Base-by-base conservation (phyloP, 495 filamentous ascomycete species). In the Penicillium antarcticum region DNA sequence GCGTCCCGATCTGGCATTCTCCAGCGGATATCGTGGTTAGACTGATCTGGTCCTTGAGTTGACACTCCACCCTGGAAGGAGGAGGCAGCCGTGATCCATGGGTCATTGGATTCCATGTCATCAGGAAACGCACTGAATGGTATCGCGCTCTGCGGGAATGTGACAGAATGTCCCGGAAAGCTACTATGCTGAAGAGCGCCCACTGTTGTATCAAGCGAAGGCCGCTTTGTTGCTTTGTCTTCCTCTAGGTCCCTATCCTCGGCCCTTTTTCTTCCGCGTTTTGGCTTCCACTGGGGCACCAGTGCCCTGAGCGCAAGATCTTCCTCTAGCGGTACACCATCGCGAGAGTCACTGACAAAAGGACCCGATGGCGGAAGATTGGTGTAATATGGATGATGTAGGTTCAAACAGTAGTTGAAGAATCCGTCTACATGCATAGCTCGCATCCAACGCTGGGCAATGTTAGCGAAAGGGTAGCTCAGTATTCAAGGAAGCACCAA, bases 351-450 rank as follows among this genome's bases (percentile, higher is more conserved):
- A 1, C 86, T 84, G 12, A 83, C 79, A 5, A 84, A 75, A 42
- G 82, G 77, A 40, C 80, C 74, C 4, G 70, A 62, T 18, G 75
- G 71, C 5, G 94, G 94, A 9, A 96, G 81, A 47, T 95, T 84
- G 16, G 83, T 87, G 72, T 87, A 96, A 67, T 98, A 98, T 0
- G 78, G 56, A 67, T 95, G 91, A 13, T 80, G 77, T 46, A 92
- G 91, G 31, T 84, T 83, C 31, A 92, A 77, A 10, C 94, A 81
- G 63, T 89, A 97, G 60, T 96, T 91, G 65, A 97, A 97, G 65
- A 97, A 98, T 14, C 92, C 88, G 76, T 97, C 91, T 17, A 98
- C 82, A 63, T 97, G 94, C 89, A 96, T 95, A 1, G 94, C 92
- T 61, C 89, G 90, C 89, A 98, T 94, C 94, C 94, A 98, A 51